Percentiles rank a stretch among this genome's conserved stretches.
Conservation (phyloP, 805 yeast genomes). For the Priceomyces castillae region DNA sequence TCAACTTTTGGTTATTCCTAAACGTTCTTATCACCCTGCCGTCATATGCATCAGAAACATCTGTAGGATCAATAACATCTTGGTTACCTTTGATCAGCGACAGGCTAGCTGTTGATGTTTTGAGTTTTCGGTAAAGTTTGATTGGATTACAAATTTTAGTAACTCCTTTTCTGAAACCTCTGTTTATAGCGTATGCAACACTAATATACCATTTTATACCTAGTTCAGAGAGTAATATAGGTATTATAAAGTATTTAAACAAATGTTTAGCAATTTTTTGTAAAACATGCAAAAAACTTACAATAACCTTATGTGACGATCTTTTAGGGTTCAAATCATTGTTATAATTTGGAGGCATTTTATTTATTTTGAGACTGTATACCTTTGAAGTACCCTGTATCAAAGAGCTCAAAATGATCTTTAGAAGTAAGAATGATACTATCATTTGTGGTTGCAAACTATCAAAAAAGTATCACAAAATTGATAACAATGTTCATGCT, state of each 20-base stretch:
- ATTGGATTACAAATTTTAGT: too few species aligned
- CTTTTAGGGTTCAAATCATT: slow-evolving; percentile 3
- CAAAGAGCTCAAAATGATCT: too few species aligned
- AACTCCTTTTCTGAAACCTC: too few species aligned
- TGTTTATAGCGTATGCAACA: not conserved
- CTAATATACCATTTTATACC: not conserved
- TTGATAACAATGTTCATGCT: not conserved
- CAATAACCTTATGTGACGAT: not conserved
- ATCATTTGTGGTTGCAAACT: not conserved
- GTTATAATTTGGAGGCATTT: slow-evolving; percentile 9
- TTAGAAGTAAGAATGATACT: too few species aligned
- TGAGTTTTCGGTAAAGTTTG: too few species aligned
- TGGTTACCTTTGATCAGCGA: too few species aligned
- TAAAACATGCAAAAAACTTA: not conserved
- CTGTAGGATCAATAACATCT: too few species aligned
- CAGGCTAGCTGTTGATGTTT: too few species aligned
- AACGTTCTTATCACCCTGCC: too few species aligned
- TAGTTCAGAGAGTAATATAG: not conserved
- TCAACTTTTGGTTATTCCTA: too few species aligned
- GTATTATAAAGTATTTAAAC: not conserved
- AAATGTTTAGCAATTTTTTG: not conserved
- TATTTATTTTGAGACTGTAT: not conserved
- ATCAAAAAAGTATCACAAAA: not conserved
- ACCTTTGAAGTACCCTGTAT: too few species aligned
- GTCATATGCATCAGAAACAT: too few species aligned